Percentiles rank a stretch among this genome's conserved stretches.
These are phyloP conservation scores for Cystofilobasidium macerans DNA, from an alignment of 768 basidiomycete genomes.

Conservation along the genomic window DNA sequence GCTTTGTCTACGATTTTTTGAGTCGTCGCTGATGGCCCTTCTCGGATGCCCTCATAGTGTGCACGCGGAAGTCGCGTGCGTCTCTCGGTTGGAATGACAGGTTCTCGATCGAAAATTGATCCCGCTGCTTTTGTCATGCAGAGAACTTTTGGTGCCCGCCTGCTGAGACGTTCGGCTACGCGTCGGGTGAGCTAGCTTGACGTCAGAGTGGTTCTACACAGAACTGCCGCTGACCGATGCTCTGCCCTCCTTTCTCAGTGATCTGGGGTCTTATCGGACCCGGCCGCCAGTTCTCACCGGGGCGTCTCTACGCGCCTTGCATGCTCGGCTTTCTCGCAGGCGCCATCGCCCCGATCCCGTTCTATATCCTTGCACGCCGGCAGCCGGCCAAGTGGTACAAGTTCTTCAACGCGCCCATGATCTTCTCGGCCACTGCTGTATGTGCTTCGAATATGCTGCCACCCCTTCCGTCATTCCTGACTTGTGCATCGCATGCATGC, in stretches of 20 bases:
- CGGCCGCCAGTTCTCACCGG: constrained; percentile 37
- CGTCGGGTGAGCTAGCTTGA: neutral
- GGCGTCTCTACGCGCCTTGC: constrained; percentile 45
- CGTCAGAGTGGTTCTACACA: neutral
- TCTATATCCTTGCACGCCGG: constrained; percentile 54
- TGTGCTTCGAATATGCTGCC: neutral
- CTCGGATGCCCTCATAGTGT: neutral
- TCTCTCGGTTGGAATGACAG: neutral
- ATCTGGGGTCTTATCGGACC: constrained; percentile 23
- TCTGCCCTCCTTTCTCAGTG: neutral
- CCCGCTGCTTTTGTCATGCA: neutral
- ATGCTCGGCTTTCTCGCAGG: constrained; percentile 67
- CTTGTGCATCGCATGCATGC: too few relatives aligned
- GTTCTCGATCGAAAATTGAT: neutral
- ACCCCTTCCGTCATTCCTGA: too few relatives aligned
- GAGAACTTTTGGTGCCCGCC: constrained; percentile 21
- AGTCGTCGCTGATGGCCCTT: neutral
- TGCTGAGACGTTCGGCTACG: constrained; percentile 14
- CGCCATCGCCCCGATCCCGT: constrained; percentile 61
- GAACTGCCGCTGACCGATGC: too few relatives aligned
- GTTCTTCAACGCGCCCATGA: neutral
- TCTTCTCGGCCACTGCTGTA: constrained; percentile 4
- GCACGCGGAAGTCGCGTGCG: neutral
- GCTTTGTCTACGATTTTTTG: neutral
- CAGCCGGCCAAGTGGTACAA: constrained; percentile 44